phyloP scores from a whole-genome alignment of 2,329 filamentous ascomycete genomes.

The Leptoxyphium fumago region DNA sequence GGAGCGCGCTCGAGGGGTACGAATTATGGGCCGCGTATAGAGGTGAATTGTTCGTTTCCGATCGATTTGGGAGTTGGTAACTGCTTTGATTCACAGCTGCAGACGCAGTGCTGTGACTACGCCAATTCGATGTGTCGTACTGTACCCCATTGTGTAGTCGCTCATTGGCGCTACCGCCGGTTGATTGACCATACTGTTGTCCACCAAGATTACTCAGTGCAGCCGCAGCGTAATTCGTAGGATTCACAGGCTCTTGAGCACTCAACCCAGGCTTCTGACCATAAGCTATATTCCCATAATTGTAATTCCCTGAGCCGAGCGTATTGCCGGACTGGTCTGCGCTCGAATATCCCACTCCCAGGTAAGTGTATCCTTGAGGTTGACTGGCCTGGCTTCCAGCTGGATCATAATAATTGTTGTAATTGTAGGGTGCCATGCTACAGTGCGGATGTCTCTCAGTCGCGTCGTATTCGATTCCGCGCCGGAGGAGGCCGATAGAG shows the following conservation, averaged over 20 bases:
- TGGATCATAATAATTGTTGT: conserved; percentile 20
- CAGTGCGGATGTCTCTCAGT: not conserved
- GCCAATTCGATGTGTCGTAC: conserved; percentile 3
- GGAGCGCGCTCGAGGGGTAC: conserved; percentile 6
- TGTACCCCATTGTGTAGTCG: not conserved
- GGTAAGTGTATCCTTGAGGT: conserved; percentile 9
- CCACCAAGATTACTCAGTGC: conserved; percentile 11
- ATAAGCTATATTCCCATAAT: conserved; percentile 8
- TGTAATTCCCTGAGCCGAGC: conserved; percentile 7
- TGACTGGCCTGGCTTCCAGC: conserved; percentile 16
- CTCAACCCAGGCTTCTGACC: conserved; percentile 6
- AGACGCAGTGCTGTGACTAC: conserved; percentile 2
- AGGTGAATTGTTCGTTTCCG: conserved; percentile 12
- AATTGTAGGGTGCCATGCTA: conserved; percentile 2
- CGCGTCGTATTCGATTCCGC: too few species aligned
- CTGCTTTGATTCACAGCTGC: not conserved
- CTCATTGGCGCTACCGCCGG: conserved; percentile 1
- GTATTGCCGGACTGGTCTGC: conserved; percentile 5
- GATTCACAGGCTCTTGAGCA: not conserved
- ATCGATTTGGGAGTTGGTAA: conserved; percentile 5
- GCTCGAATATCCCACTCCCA: not conserved
- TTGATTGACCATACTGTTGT: conserved; percentile 10
- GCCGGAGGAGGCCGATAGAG: too few species aligned
- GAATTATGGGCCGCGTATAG: conserved; percentile 9
- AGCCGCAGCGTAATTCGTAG: conserved; percentile 8